A percentile compares a stretch with the other conserved stretches of the same genome.
Evolutionary conservation across 345 rosid genomes (phyloP).

Genomic region (Carallia brachiata): DNA sequence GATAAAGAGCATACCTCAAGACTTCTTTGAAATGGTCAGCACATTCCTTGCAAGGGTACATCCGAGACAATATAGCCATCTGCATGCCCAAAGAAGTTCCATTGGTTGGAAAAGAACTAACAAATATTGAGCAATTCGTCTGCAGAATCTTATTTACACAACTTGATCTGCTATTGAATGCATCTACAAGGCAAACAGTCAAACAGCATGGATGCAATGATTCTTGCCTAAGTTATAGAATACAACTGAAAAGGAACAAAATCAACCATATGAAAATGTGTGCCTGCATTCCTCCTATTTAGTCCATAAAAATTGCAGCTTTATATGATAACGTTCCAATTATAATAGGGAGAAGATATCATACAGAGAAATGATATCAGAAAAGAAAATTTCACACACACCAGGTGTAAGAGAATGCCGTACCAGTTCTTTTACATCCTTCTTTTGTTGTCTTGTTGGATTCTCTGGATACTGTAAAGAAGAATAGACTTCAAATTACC

Average conservation of each 20-base stretch:
- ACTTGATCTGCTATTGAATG: too few relatives aligned
- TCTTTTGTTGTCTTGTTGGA: conserved; percentile 94
- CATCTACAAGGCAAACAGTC: too few relatives aligned
- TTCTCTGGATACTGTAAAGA: conserved; percentile 83
- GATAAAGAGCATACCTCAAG: conserved; percentile 49
- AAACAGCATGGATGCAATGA: too few relatives aligned
- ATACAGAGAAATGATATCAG: not conserved
- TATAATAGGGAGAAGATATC: not conserved
- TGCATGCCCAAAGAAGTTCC: conserved; percentile 29
- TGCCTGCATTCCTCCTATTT: too few relatives aligned
- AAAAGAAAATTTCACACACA: not conserved
- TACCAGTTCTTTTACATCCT: conserved; percentile 90
- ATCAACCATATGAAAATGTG: too few relatives aligned
- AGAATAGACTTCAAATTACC: not conserved
- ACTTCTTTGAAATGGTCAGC: conserved; percentile 95
- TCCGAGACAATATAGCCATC: conserved; percentile 88
- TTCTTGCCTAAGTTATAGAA: too few relatives aligned
- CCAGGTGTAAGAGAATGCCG: conserved; percentile 10
- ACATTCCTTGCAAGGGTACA: conserved; percentile 95
- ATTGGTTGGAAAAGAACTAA: conserved; percentile 1
- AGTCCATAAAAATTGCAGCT: too few relatives aligned
- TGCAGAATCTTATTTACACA: too few relatives aligned
- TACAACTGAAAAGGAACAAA: too few relatives aligned
- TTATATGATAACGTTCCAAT: too few relatives aligned
- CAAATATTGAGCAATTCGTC: too few relatives aligned